These are phyloP conservation scores for Pleurotus giganteus DNA, from an alignment of 768 basidiomycete species.

Conservation along the genomic window DNA sequence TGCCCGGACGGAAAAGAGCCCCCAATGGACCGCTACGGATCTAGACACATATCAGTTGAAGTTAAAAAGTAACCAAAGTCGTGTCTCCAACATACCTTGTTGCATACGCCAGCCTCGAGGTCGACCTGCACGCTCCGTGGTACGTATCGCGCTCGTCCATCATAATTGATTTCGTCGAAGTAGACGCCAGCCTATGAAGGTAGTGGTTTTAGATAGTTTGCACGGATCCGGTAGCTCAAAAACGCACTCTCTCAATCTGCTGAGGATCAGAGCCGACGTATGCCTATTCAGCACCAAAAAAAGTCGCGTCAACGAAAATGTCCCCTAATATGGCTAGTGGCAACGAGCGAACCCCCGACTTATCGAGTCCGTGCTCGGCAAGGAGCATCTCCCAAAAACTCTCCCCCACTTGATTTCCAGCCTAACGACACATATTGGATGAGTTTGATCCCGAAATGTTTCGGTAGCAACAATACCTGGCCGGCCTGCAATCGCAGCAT, in stretches of 20 bases:
- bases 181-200: constrained; percentile 68
- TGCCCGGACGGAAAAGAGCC: constrained; percentile 82
- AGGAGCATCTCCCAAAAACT: constrained; percentile 89
- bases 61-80: neutral
- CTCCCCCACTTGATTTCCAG: constrained; percentile 79
- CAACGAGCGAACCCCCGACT: constrained; percentile 74
- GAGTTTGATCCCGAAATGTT: constrained; percentile 11
- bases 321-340: constrained; percentile 7
- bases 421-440: constrained; percentile 33
- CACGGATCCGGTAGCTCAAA: neutral
- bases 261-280: constrained; percentile 74
- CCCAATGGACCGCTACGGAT: constrained; percentile 71
- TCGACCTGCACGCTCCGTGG: constrained; percentile 90
- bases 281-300: constrained; percentile 39
- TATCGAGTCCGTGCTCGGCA: constrained; percentile 80
- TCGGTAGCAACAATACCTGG: constrained; percentile 47
- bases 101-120: constrained; percentile 84
- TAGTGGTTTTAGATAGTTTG: neutral
- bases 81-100: constrained; percentile 52
- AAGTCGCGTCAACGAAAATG: constrained; percentile 11
- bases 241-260: constrained; percentile 68
- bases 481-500: constrained; percentile 48
- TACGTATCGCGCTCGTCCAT: constrained; percentile 67
- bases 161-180: constrained; percentile 67
- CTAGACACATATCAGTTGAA: constrained; percentile 27